Conservation (phyloP, 441 rosid species). For the Erodium trifolium region DNA sequence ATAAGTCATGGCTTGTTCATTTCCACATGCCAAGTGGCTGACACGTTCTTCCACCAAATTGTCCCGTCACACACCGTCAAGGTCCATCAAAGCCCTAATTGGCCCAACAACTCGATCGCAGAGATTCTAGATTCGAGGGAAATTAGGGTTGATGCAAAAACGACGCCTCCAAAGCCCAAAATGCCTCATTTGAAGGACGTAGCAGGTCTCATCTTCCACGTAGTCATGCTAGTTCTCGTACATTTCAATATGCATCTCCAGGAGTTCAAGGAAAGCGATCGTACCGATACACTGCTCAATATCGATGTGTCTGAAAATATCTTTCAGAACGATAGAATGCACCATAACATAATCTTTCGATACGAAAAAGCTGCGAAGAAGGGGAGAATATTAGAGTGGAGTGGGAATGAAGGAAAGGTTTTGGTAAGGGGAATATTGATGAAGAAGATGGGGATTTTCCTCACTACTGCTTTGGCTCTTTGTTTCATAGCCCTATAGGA, state of each 20-base stretch:
- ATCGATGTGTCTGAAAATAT: no score
- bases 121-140: no score
- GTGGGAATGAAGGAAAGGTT: slow-evolving; percentile 18
- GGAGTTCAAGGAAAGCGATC: neutral
- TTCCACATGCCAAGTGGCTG: slow-evolving; percentile 69
- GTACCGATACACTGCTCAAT: neutral
- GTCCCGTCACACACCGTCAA: slow-evolving; percentile 73
- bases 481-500: slow-evolving; percentile 26
- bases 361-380: neutral
- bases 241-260: neutral
- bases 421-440: slow-evolving; percentile 21
- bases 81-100: slow-evolving; percentile 46
- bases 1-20: slow-evolving; percentile 69
- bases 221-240: neutral
- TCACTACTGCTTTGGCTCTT: slow-evolving; percentile 53
- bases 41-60: slow-evolving; percentile 72
- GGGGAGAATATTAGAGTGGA: slow-evolving; percentile 19
- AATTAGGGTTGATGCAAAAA: no score
- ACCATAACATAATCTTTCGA: no score
- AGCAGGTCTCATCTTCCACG: neutral
- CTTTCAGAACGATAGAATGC: no score
- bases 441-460: slow-evolving; percentile 53
- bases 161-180: no score
- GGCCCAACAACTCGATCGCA: no score
- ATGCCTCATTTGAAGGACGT: neutral